Evolutionary conservation across 257 asterid genomes (phyloP).

Genomic region (Scutellaria baicalensis): DNA sequence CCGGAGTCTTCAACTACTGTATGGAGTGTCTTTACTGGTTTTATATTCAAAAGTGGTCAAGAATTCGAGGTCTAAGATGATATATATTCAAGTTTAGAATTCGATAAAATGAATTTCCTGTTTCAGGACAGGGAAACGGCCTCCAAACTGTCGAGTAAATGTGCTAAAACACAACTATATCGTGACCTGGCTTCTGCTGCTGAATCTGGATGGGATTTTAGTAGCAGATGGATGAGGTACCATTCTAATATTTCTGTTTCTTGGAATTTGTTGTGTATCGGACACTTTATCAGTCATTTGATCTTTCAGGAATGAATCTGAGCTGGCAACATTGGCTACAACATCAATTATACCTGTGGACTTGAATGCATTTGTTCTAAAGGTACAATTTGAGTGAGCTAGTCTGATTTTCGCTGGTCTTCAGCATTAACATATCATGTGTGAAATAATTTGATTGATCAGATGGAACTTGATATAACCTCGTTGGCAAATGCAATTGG

Average conservation of each 20-base stretch:
- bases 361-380: slow-evolving; percentile 73
- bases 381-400: slow-evolving; percentile 34
- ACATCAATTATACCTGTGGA: slow-evolving; percentile 81
- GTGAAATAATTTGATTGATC: not conserved
- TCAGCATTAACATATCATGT: not conserved
- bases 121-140: slow-evolving; percentile 72
- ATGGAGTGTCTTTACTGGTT: slow-evolving; percentile 15
- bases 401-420: not conserved
- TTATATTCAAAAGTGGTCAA: not conserved
- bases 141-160: slow-evolving; percentile 41
- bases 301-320: slow-evolving; percentile 51
- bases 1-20: slow-evolving; percentile 84
- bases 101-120: not conserved
- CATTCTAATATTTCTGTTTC: not conserved
- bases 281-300: not conserved
- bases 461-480: slow-evolving; percentile 90
- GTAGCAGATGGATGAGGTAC: slow-evolving; percentile 95
- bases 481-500: slow-evolving; percentile 50
- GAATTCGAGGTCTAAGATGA: not conserved
- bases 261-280: not conserved
- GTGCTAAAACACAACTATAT: slow-evolving; percentile 46
- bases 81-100: not conserved
- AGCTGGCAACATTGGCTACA: slow-evolving; percentile 64
- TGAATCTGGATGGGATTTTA: slow-evolving; percentile 98
- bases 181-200: slow-evolving; percentile 87